Evolutionary conservation across 73 alveolate species (phyloP).

Genomic region (Paramecium sexaurelia): DNA sequence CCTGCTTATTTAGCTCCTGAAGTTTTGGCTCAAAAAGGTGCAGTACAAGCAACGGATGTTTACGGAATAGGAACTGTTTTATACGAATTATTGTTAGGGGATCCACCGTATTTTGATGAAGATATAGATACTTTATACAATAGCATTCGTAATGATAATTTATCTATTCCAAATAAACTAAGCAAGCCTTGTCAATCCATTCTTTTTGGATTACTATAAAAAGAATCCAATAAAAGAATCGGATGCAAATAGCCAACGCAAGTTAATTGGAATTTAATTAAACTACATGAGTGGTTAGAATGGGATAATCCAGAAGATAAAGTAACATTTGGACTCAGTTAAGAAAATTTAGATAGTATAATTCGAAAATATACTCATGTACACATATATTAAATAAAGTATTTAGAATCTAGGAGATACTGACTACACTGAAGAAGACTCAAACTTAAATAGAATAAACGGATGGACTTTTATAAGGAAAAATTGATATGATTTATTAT

Average conservation of each 20-base stretch:
- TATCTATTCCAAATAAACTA: slow-evolving; percentile 83
- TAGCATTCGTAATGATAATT: slow-evolving; percentile 87
- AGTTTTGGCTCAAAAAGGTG: slow-evolving; percentile 75
- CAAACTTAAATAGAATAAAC: background rate
- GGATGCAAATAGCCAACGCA: slow-evolving; percentile 1
- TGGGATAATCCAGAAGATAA: slow-evolving; percentile 25
- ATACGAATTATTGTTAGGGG: slow-evolving; percentile 96
- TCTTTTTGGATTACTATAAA: slow-evolving; percentile 58
- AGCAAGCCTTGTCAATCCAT: slow-evolving; percentile 77
- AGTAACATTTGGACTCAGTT: background rate
- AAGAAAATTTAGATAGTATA: background rate
- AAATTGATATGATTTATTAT: background rate
- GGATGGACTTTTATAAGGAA: slow-evolving; percentile 26
- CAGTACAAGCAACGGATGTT: slow-evolving; percentile 81
- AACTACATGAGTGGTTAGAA: slow-evolving; percentile 33
- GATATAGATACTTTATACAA: slow-evolving; percentile 88
- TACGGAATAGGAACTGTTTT: slow-evolving; percentile 83
- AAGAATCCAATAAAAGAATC: slow-evolving; percentile 13
- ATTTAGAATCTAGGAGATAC: slow-evolving; percentile 35
- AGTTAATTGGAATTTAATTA: slow-evolving; percentile 25
- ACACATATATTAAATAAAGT: background rate
- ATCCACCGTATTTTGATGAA: slow-evolving; percentile 95
- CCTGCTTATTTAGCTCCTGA: slow-evolving; percentile 91
- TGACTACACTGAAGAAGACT: background rate
- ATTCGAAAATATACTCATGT: background rate